A percentile compares a stretch with the other conserved stretches of the same genome.
Evolutionary conservation across 441 rosid genomes (phyloP).

Genomic region (Hypseocharis bilobata): DNA sequence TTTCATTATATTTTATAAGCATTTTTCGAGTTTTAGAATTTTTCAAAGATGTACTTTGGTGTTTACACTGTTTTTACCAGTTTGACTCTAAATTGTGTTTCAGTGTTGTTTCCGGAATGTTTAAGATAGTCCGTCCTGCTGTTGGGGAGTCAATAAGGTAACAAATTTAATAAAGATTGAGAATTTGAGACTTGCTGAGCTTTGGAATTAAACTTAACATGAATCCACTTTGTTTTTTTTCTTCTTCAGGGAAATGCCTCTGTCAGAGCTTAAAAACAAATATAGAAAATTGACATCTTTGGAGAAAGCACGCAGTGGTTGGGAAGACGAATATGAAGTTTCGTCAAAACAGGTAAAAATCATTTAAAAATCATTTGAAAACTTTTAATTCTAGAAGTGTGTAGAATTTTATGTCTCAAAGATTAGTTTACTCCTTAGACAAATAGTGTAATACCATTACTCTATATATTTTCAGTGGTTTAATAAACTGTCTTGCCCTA

Average conservation of each 20-base stretch:
- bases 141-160: conserved; percentile 95
- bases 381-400: not conserved
- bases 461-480: not conserved
- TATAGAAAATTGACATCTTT: conserved; percentile 62
- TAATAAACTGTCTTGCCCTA: not conserved
- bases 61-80: conserved; percentile 12
- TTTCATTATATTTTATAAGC: not conserved
- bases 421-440: not conserved
- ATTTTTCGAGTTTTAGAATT: not conserved
- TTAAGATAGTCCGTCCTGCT: conserved; percentile 84
- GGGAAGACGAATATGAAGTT: conserved; percentile 94
- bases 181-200: not conserved
- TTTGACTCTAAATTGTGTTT: conserved; percentile 25
- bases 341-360: conserved; percentile 81
- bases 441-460: not conserved
- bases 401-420: not conserved
- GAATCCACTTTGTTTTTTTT: conserved; percentile 6
- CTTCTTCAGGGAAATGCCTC: conserved; percentile 72
- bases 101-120: conserved; percentile 76
- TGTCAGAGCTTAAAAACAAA: conserved; percentile 70
- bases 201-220: conserved; percentile 13
- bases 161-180: conserved; percentile 7
- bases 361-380: conserved; percentile 20
- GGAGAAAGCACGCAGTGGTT: conserved; percentile 68
- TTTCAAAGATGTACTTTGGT: not conserved